Conservation (phyloP, 352 stramenopile species). For the Poterioochromonas sp. region DNA sequence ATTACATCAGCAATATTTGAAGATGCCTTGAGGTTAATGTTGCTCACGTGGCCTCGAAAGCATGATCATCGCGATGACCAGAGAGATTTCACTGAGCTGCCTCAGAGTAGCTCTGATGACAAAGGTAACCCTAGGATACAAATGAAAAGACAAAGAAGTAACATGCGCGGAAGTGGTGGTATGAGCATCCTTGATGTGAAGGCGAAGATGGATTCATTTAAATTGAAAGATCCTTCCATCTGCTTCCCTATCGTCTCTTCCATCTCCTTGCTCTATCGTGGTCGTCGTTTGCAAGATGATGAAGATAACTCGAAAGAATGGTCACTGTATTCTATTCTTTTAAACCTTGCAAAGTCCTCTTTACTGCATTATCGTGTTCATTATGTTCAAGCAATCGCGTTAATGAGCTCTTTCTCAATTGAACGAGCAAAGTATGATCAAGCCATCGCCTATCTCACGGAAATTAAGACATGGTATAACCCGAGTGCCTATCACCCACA, state of each 20-base stretch:
- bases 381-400: background rate
- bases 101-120: background rate
- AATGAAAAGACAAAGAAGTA: no score
- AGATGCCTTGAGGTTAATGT: background rate
- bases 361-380: background rate
- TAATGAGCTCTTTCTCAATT: background rate
- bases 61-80: background rate
- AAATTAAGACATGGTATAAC: background rate
- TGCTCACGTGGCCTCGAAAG: background rate
- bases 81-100: background rate
- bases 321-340: no score
- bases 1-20: constrained; percentile 16
- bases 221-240: background rate
- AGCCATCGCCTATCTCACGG: no score
- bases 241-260: background rate
- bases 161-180: no score
- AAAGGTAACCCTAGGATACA: no score
- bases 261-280: background rate
- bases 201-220: background rate
- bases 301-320: background rate
- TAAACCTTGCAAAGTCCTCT: no score
- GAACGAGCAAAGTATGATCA: background rate
- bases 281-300: background rate
- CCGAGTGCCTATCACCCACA: background rate
- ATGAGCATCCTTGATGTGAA: background rate